Base-by-base conservation (phyloP, 1,284 basidiomycete genomes). In the Leucoagaricus sp. region DNA sequence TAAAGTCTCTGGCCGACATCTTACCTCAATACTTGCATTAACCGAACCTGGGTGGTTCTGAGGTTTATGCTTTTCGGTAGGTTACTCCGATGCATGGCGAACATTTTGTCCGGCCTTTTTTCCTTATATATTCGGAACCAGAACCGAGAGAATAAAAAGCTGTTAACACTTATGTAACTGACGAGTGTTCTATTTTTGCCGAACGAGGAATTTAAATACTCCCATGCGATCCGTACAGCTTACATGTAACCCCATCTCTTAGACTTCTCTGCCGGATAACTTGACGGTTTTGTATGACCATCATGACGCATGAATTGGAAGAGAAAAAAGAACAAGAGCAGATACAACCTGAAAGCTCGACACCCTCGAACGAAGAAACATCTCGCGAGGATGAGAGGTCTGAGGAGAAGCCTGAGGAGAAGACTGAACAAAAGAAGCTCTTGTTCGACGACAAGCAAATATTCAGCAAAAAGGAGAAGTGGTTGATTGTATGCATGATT, bases 401-500 rank as follows among this genome's bases (percentile, higher is more conserved):
- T 15, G 13, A 55, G 15, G 10, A 41, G 23, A 29, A 25, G 28
- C n/a, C 23, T 19, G 48, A 46, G 10, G 31, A 38, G 15, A 42
- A 10, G 53, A 52, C 42, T n/a, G n/a, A n/a, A n/a, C n/a, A n/a
- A n/a, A n/a, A n/a, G n/a, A n/a, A n/a, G 19, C 38, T 36, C 53
- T 13, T 9, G 17, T 28, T 6, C 23, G 52, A 58, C 15, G 55
- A 56, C 33, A 56, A 55, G 36, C 86, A 79, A 58, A 73, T 86
- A 34, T 89, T 82, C 64, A 80, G 81, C 0, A 62, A 60, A 3
- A 61, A 66, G 12, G 86, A 91, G 65, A 89, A 87, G 74, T 88
- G 85, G 86, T 72, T 81, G 36, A 84, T 91, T 42, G 85, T 91
- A 1, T 64, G 67, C 23, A 70, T 89, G 49, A 75, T 80, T 19